A percentile compares a stretch with the other conserved stretches of the same genome.
phyloP scores from a whole-genome alignment of 192 early-diverging fungal species.

The Jimgerdemannia flammicorona region DNA sequence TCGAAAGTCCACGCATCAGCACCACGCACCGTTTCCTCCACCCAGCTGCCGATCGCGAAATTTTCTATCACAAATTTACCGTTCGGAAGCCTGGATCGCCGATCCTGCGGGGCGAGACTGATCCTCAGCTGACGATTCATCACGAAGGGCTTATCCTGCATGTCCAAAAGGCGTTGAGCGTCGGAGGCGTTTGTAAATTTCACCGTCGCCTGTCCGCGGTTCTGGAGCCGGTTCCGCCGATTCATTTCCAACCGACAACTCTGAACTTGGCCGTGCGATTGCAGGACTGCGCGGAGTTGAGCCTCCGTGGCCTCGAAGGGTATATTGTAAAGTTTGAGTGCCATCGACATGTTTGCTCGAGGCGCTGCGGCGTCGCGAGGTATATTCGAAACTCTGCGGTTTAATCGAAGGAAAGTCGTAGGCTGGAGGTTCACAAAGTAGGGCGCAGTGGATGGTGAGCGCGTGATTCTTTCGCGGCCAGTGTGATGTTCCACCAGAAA shows the following conservation, averaged over 20 bases:
- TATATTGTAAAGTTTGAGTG: neutral
- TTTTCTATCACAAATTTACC: neutral
- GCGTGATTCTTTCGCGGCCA: too few species aligned
- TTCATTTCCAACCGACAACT: neutral
- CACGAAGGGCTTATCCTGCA: neutral
- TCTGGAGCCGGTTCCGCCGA: neutral
- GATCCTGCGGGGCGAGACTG: too few species aligned
- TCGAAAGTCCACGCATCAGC: neutral
- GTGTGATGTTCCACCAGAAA: too few species aligned
- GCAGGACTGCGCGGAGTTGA: neutral
- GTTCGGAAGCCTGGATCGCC: neutral
- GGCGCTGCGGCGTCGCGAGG: too few species aligned
- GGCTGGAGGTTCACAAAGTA: too few species aligned
- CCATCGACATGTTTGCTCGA: too few species aligned
- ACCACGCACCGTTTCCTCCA: neutral
- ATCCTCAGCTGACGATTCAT: neutral
- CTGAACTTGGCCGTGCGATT: neutral
- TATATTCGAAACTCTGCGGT: too few species aligned
- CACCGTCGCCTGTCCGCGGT: neutral
- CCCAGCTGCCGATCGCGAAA: neutral
- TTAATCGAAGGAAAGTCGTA: too few species aligned
- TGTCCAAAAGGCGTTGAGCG: neutral
- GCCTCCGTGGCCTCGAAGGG: neutral
- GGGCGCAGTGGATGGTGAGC: too few species aligned
- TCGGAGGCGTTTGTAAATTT: neutral